A percentile compares a stretch with the other conserved stretches of the same genome.
Conservation (phyloP, 2,329 filamentous ascomycete genomes). For the Aspergillus caelatus region DNA sequence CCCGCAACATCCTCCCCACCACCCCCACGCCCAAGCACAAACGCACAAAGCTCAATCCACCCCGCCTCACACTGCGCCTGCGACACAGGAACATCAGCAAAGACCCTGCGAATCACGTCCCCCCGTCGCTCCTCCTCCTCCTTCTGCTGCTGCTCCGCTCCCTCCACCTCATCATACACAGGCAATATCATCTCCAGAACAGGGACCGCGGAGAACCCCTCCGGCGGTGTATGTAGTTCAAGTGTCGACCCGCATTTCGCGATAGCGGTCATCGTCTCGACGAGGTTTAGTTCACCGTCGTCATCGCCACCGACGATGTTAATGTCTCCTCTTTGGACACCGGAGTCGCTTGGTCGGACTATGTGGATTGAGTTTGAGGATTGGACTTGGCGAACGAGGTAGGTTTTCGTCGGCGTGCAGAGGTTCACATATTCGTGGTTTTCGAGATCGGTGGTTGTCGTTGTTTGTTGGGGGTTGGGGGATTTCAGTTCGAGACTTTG, state of each 20-base stretch:
- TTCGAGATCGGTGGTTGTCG: constrained; percentile 27
- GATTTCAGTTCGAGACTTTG: constrained; percentile 49
- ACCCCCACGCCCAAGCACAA: constrained; percentile 41
- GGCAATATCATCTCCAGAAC: constrained; percentile 34
- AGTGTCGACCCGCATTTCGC: constrained; percentile 50
- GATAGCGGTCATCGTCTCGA: constrained; percentile 43
- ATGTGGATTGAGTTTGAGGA: constrained; percentile 67
- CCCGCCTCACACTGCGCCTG: constrained; percentile 52
- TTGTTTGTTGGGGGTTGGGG: constrained; percentile 26
- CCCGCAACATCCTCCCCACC: not conserved
- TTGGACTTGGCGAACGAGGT: constrained; percentile 64
- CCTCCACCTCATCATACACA: constrained; percentile 31
- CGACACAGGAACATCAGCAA: constrained; percentile 57
- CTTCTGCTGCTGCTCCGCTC: constrained; percentile 20
- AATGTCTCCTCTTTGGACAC: constrained; percentile 31
- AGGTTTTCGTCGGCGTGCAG: constrained; percentile 61
- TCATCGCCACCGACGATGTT: constrained; percentile 26
- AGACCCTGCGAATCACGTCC: constrained; percentile 42
- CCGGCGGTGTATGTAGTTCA: constrained; percentile 42
- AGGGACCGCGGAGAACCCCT: constrained; percentile 34
- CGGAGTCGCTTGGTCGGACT: constrained; percentile 47
- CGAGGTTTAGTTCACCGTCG: constrained; percentile 26
- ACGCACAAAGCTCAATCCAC: constrained; percentile 57
- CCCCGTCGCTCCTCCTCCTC: constrained; percentile 21
- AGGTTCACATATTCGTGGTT: constrained; percentile 55